Base-by-base conservation (phyloP, 75 land plant genomes). In the Picea glauca region DNA sequence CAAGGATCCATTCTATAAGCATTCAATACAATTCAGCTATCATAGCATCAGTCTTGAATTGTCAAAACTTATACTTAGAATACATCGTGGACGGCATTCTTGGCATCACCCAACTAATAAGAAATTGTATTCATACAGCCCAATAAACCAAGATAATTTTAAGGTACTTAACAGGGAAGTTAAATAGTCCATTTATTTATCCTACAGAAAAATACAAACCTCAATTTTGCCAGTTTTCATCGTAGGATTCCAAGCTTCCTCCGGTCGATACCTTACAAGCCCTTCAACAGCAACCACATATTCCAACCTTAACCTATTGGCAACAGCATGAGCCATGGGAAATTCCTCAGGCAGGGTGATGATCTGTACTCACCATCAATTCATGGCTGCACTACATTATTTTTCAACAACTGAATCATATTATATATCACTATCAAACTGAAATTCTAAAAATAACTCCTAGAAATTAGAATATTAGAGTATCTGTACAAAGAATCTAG, bases 231-330 rank as follows among this genome's bases (percentile, higher is more conserved):
- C 99, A 21, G 99, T 96, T 67, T 84, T 88, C 99, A 96, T 92
- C 74, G 88, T 93, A 78, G 79, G 76, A 75, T 96, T 96, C 9
- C 90, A 78, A 26, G 91, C 87, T 32, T 92, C 99, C 60, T 85
- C 77, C 13, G 99, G 99, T 40, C 99, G 86, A 40, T 79, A 58
- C 18, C 98, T 83, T 46, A 96, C 95, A 58, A 83, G 70, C 15
- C 99, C 99, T 76, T 96, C 99, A 18, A 94, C 92, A 62, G 93
- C 86, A 82, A 94, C 81, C 60, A 96, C 99, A 56, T 91, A 89
- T 82, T 96, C 99, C 54, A 92, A 80, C 50, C 99, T 83, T 86
- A 91, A 70, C 58, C 87, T 88, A 72, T 89, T 92, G 5, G 83
- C 90, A 60, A 78, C 43, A 5, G 84, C 74, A 84, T 94, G 91